These are phyloP conservation scores for Gossypium arboreum DNA, from an alignment of 345 rosid genomes.

Conservation along the genomic window DNA sequence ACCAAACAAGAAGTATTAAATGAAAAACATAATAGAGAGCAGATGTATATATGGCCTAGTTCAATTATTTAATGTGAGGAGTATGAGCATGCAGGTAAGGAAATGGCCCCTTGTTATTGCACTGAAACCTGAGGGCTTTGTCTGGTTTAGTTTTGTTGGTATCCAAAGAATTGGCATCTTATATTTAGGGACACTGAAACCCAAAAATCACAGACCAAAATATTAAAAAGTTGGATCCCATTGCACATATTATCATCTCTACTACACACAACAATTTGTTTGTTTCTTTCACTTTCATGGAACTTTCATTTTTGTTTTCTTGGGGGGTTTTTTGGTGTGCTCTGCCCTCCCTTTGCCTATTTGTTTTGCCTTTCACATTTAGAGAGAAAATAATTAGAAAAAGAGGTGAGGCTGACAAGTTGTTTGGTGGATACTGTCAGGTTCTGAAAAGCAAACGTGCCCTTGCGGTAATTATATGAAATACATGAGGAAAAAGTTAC, in stretches of 20 bases:
- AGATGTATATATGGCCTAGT: neutral
- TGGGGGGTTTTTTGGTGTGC: neutral
- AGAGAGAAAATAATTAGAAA: neutral
- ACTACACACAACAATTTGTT: constrained; percentile 23
- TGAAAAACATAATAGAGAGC: neutral
- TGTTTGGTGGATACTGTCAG: constrained; percentile 35
- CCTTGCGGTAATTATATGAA: constrained; percentile 22
- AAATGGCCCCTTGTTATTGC: constrained; percentile 25
- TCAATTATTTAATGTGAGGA: constrained; percentile 26
- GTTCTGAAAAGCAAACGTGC: constrained; percentile 49
- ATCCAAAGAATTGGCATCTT: constrained; percentile 20
- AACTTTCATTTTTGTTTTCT: constrained; percentile 44
- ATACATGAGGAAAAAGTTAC: constrained; percentile 10
- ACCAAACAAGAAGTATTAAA: neutral
- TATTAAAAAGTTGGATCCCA: constrained; percentile 10
- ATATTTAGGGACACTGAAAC: constrained; percentile 6
- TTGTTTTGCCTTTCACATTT: neutral
- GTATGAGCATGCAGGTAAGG: constrained; percentile 4
- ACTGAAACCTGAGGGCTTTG: constrained; percentile 37
- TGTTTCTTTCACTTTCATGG: constrained; percentile 31
- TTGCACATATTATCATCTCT: neutral
- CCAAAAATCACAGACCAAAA: neutral
- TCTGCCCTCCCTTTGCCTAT: neutral
- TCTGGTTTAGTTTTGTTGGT: constrained; percentile 34
- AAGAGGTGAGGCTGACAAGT: constrained; percentile 13